Conservation (phyloP, 345 rosid genomes). For the Pistacia atlantica region DNA sequence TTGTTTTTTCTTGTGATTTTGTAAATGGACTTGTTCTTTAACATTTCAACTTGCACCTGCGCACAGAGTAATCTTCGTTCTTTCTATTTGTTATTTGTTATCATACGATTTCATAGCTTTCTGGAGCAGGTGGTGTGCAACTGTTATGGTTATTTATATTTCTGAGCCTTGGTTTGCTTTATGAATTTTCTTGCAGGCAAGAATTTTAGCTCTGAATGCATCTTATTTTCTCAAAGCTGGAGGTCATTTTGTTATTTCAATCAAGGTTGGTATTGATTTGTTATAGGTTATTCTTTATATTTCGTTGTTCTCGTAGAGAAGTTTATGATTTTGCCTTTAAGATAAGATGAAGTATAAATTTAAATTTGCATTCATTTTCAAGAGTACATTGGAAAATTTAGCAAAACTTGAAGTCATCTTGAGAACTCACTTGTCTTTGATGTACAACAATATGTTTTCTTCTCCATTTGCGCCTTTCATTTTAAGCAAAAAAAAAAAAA, state of each 20-base stretch:
- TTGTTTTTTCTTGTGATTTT: neutral
- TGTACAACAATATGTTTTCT: too few species aligned
- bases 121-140: neutral
- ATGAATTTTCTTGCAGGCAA: conserved; percentile 55
- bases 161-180: neutral
- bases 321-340: neutral
- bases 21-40: neutral
- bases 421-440: too few species aligned
- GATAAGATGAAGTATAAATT: too few species aligned
- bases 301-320: neutral
- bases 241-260: conserved; percentile 97
- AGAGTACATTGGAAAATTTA: too few species aligned
- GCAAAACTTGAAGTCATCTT: too few species aligned
- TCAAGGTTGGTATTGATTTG: conserved; percentile 62
- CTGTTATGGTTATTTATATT: neutral
- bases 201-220: conserved; percentile 90
- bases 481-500: too few species aligned
- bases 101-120: neutral
- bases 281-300: neutral
- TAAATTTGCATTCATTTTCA: too few species aligned
- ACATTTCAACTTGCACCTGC: neutral
- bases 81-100: neutral
- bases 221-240: conserved; percentile 85
- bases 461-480: too few species aligned
- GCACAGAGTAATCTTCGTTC: neutral